Percentiles rank a stretch among this genome's conserved stretches.
Evolutionary conservation across 75 land plant genomes (phyloP).

Genomic region (Pinus taeda): DNA sequence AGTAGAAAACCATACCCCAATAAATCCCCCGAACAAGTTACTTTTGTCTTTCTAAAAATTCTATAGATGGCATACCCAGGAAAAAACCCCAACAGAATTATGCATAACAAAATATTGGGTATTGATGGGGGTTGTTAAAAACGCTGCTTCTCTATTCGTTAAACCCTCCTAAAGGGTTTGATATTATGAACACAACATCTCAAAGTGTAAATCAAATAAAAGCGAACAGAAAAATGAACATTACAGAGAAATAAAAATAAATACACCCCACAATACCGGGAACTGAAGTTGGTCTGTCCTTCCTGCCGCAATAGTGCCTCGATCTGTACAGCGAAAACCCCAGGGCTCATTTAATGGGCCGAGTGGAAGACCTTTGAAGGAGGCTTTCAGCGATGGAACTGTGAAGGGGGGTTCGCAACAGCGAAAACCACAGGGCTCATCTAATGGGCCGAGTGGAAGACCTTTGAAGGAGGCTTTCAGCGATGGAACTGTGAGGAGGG

Average conservation of each 20-base stretch:
- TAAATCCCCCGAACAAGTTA: too few relatives aligned
- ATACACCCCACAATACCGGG: not conserved
- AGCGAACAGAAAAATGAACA: not conserved
- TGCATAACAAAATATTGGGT: not conserved
- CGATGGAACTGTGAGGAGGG: too few relatives aligned
- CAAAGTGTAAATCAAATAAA: not conserved
- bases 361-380: too few relatives aligned
- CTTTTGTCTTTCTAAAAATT: too few relatives aligned
- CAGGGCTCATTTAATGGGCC: too few relatives aligned
- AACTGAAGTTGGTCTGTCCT: not conserved
- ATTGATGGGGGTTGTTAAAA: not conserved
- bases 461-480: too few relatives aligned
- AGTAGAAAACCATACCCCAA: too few relatives aligned
- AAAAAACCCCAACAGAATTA: not conserved
- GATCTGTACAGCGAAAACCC: not conserved
- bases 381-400: too few relatives aligned
- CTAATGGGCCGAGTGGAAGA: too few relatives aligned
- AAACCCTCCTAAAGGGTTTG: conserved; percentile 5
- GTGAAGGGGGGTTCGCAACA: too few relatives aligned
- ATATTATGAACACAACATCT: not conserved
- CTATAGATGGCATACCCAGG: too few relatives aligned
- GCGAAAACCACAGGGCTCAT: too few relatives aligned
- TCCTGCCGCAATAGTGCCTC: not conserved
- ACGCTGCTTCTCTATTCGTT: not conserved
- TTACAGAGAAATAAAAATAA: not conserved